These are phyloP conservation scores for Ocimum tenuiflorum DNA, from an alignment of 257 asterid species.

Conservation along the genomic window DNA sequence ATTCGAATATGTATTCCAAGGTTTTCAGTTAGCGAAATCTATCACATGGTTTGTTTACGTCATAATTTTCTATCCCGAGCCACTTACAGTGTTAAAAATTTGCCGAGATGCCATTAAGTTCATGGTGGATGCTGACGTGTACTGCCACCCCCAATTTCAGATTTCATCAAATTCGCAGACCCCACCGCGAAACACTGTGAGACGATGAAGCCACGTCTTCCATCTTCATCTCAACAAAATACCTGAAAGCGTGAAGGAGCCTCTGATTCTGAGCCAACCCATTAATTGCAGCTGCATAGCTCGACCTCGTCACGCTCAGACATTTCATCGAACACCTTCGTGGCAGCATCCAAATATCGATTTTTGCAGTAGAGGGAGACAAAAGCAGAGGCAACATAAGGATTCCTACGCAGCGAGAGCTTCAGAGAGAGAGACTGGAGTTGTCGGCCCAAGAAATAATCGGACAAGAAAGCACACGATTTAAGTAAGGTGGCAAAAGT, in stretches of 20 bases:
- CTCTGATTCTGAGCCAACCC: constrained; percentile 54
- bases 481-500: constrained; percentile 57
- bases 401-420: constrained; percentile 31
- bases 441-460: constrained; percentile 37
- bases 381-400: constrained; percentile 59
- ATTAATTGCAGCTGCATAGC: constrained; percentile 56
- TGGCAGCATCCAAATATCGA: constrained; percentile 29
- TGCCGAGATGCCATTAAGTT: no score
- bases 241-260: constrained; percentile 45
- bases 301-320: constrained; percentile 48
- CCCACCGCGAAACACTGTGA: constrained; percentile 67
- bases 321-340: constrained; percentile 68
- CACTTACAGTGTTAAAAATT: no score
- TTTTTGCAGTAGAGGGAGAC: constrained; percentile 43
- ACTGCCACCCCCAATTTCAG: no score
- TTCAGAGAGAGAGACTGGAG: constrained; percentile 53
- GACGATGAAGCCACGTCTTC: constrained; percentile 31
- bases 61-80: no score
- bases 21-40: no score
- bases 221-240: constrained; percentile 56
- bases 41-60: no score
- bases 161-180: no score
- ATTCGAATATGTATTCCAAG: no score
- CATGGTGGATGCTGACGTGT: no score
- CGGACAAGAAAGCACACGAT: constrained; percentile 43